phyloP scores from a whole-genome alignment of 805 yeast species.

The Metschnikowia reukaufii region DNA sequence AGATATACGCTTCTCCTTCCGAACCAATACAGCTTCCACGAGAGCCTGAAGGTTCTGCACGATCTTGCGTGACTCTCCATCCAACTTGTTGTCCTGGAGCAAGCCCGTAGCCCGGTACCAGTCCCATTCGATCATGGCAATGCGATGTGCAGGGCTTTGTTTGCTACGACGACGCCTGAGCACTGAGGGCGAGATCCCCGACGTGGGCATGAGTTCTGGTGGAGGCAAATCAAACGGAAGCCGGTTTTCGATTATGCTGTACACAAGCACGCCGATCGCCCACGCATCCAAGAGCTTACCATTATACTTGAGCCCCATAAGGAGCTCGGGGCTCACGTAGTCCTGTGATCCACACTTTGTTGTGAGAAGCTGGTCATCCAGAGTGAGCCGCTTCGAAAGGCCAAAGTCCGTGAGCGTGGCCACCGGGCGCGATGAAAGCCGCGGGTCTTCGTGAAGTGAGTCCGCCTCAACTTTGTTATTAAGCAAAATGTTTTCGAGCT shows the following conservation, averaged over 20 bases:
- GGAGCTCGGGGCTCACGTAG: slow-evolving; percentile 90
- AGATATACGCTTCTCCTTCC: slow-evolving; percentile 35
- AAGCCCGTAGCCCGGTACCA: slow-evolving; percentile 54
- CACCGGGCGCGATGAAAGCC: slow-evolving; percentile 28
- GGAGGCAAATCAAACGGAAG: slow-evolving; percentile 92
- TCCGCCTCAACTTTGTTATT: slow-evolving; percentile 26
- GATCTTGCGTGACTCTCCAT: slow-evolving; percentile 10
- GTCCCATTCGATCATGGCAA: slow-evolving; percentile 89
- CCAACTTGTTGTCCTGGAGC: slow-evolving; percentile 9
- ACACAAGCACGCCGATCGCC: slow-evolving; percentile 92
- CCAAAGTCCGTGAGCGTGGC: slow-evolving; percentile 87
- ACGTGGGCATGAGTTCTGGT: slow-evolving; percentile 31
- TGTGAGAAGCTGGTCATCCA: slow-evolving; percentile 60
- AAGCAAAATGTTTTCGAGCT: slow-evolving; percentile 78
- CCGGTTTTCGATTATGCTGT: slow-evolving; percentile 78
- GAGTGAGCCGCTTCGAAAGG: slow-evolving; percentile 66
- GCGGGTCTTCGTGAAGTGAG: slow-evolving; percentile 1
- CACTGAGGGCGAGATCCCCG: slow-evolving; percentile 41
- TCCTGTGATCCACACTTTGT: slow-evolving; percentile 97
- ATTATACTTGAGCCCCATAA: slow-evolving; percentile 88
- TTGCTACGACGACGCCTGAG: slow-evolving; percentile 42
- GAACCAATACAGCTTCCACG: slow-evolving; percentile 36
- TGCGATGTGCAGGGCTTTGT: slow-evolving; percentile 76
- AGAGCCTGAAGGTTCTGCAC: slow-evolving; percentile 24
- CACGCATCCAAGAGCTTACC: slow-evolving; percentile 91